phyloP scores from a whole-genome alignment of 805 yeast species.

The Tanozyma kutaoensis region DNA sequence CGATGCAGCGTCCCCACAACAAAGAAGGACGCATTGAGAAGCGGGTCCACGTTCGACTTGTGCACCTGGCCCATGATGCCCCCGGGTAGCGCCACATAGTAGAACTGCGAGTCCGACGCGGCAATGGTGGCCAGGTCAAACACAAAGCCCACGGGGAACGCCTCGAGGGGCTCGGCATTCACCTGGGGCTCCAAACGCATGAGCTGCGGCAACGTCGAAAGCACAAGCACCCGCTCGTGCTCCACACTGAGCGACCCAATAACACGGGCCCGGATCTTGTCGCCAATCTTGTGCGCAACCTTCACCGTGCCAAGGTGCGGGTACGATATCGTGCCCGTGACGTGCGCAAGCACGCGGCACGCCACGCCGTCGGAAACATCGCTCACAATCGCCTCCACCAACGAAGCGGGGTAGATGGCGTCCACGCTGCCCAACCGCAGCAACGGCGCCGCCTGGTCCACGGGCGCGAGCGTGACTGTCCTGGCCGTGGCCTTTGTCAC shows the following conservation, averaged over 20 bases:
- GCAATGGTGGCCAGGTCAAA: slow-evolving; percentile 46
- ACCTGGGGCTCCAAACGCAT: slow-evolving; percentile 15
- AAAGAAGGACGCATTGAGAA: slow-evolving; percentile 32
- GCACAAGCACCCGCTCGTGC: slow-evolving; percentile 43
- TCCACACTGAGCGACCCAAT: slow-evolving; percentile 36
- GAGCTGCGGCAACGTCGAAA: slow-evolving; percentile 52
- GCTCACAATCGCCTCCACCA: slow-evolving; percentile 61
- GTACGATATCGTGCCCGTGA: slow-evolving; percentile 56
- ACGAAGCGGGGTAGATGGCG: slow-evolving; percentile 74
- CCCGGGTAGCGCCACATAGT: slow-evolving; percentile 44
- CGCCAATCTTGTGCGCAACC: slow-evolving; percentile 44
- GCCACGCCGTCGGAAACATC: slow-evolving; percentile 51
- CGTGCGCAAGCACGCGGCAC: slow-evolving; percentile 64
- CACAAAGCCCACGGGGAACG: slow-evolving; percentile 69
- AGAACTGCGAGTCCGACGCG: slow-evolving; percentile 44
- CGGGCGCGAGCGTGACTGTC: slow-evolving; percentile 47
- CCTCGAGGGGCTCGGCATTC: slow-evolving; percentile 27
- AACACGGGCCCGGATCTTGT: slow-evolving; percentile 57
- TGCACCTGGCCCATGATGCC: slow-evolving; percentile 75
- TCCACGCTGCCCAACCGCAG: too few species aligned
- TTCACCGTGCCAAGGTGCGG: slow-evolving; percentile 48
- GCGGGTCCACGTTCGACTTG: slow-evolving; percentile 50
- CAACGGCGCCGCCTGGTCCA: too few species aligned
- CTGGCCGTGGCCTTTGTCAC: slow-evolving; percentile 32
- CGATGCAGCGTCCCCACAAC: slow-evolving; percentile 51